Evolutionary conservation across 2,329 filamentous ascomycete genomes (phyloP).

Genomic region (Xylaria sp.): DNA sequence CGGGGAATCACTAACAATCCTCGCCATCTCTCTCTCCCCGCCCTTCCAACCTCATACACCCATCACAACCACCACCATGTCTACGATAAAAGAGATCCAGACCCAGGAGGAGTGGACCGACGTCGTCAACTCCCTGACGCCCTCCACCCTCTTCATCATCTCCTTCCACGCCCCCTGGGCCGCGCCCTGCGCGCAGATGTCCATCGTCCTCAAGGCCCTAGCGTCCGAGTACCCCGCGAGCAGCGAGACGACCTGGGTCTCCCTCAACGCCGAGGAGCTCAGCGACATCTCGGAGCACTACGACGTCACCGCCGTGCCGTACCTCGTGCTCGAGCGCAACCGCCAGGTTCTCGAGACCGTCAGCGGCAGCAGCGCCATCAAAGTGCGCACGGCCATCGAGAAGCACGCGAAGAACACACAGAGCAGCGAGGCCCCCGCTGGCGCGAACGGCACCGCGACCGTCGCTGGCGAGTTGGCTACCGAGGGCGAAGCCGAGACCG

Average conservation of each 20-base stretch:
- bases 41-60: neutral
- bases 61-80: conserved; percentile 46
- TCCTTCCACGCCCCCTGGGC: conserved; percentile 98
- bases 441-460: conserved; percentile 32
- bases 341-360: conserved; percentile 76
- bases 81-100: conserved; percentile 70
- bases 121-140: conserved; percentile 59
- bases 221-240: conserved; percentile 76
- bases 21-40: neutral
- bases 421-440: conserved; percentile 33
- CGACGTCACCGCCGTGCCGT: conserved; percentile 91
- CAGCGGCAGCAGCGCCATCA: conserved; percentile 81
- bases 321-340: conserved; percentile 75
- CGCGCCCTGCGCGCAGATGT: conserved; percentile 92
- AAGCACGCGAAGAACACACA: conserved; percentile 56
- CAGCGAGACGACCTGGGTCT: conserved; percentile 70
- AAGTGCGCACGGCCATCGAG: conserved; percentile 82
- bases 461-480: conserved; percentile 35
- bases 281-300: conserved; percentile 88
- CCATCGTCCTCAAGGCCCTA: conserved; percentile 75
- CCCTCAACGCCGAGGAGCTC: conserved; percentile 90
- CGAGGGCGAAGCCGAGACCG: conserved; percentile 32
- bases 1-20: too few species aligned
- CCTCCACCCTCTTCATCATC: conserved; percentile 70
- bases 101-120: conserved; percentile 68